Conservation (phyloP, 352 stramenopile species). For the Globisporangium camurandrum region DNA sequence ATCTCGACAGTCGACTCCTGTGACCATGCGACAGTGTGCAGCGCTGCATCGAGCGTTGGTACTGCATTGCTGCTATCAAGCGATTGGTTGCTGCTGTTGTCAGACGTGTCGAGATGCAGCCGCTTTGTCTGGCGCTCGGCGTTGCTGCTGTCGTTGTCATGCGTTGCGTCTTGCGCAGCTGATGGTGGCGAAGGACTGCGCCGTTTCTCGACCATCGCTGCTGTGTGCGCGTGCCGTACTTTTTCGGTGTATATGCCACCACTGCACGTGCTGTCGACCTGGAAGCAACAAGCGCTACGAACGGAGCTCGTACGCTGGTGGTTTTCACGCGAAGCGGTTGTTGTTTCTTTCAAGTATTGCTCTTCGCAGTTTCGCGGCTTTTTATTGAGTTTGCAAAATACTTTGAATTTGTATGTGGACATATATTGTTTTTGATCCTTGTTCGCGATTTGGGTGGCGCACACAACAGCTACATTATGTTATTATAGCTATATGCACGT, state of each 20-base stretch:
- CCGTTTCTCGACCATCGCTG: constrained; percentile 46
- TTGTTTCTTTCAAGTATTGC: too few relatives aligned
- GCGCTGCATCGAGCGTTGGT: not conserved
- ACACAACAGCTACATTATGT: too few relatives aligned
- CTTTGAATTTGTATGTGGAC: not conserved
- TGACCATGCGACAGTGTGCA: constrained; percentile 1
- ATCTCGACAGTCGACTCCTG: constrained; percentile 9
- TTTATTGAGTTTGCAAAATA: not conserved
- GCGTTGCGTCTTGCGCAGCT: not conserved
- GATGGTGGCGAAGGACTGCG: constrained; percentile 15
- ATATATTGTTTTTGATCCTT: not conserved
- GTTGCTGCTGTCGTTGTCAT: not conserved
- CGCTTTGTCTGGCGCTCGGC: constrained; percentile 1
- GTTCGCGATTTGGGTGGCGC: not conserved
- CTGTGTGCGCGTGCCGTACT: not conserved
- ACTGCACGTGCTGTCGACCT: not conserved
- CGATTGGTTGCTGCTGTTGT: not conserved
- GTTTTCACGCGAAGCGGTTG: not conserved
- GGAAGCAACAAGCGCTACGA: not conserved
- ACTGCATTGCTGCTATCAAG: not conserved
- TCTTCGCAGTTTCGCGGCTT: not conserved
- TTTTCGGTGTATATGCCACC: too few relatives aligned
- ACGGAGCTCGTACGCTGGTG: not conserved
- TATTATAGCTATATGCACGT: too few relatives aligned
- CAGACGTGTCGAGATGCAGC: not conserved